Percentiles rank a stretch among this genome's conserved stretches.
These are phyloP conservation scores for Cicer yamashitae DNA, from an alignment of 306 rosid genomes.

Conservation along the genomic window DNA sequence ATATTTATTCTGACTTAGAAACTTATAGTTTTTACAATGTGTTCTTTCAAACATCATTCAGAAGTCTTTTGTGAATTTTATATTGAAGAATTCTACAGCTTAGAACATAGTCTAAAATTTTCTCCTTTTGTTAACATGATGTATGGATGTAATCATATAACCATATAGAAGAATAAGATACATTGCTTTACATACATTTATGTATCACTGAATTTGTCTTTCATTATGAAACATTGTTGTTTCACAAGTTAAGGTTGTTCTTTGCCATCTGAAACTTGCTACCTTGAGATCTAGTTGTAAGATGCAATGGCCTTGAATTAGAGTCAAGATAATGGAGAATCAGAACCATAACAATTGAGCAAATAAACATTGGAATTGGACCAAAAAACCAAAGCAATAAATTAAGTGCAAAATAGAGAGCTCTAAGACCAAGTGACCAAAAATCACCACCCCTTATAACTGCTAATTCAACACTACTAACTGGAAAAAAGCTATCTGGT, in stretches of 20 bases:
- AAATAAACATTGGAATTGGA: conserved; percentile 81
- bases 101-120: background rate
- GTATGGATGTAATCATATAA: background rate
- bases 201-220: background rate
- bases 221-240: conserved; percentile 15
- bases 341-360: conserved; percentile 60
- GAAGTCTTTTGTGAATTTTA: background rate
- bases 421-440: conserved; percentile 80
- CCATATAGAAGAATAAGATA: conserved; percentile 12
- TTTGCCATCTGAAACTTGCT: conserved; percentile 23
- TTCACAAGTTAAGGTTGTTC: conserved; percentile 29
- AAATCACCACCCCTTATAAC: conserved; percentile 79
- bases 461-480: conserved; percentile 58
- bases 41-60: background rate
- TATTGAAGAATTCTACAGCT: background rate
- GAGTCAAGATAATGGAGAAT: conserved; percentile 61
- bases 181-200: conserved; percentile 21
- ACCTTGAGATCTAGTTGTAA: conserved; percentile 25
- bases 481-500: conserved; percentile 61
- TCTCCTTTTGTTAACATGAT: background rate
- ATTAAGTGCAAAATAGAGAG: conserved; percentile 74
- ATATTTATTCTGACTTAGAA: background rate
- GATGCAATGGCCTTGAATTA: conserved; percentile 64
- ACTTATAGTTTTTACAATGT: background rate
- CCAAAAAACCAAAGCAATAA: conserved; percentile 85